Evolutionary conservation across 441 rosid species (phyloP).

Genomic region (Erodium trifolium): DNA sequence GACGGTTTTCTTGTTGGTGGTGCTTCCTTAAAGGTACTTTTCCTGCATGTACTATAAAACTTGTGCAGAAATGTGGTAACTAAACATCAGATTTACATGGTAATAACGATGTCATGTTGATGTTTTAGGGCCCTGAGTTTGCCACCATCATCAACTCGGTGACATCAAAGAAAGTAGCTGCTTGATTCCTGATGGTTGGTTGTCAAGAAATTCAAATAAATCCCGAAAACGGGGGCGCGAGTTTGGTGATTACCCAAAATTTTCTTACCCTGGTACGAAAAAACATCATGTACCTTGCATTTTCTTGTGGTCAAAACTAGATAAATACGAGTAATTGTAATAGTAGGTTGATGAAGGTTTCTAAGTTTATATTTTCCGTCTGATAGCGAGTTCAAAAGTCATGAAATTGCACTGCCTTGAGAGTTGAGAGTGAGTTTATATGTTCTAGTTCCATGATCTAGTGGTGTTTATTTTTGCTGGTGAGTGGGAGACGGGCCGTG

Average conservation of each 20-base stretch:
- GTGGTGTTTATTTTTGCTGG: no score
- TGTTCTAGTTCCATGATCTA: no score
- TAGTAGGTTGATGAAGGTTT: not conserved
- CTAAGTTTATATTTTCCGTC: not conserved
- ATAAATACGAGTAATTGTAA: not conserved
- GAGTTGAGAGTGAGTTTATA: no score
- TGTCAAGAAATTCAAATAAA: not conserved
- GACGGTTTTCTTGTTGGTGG: conserved; percentile 30
- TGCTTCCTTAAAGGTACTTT: conserved; percentile 80
- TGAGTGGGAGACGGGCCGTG: no score
- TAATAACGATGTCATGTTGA: not conserved
- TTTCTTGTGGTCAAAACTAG: not conserved
- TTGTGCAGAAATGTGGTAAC: not conserved
- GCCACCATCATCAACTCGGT: conserved; percentile 87
- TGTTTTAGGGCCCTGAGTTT: conserved; percentile 81
- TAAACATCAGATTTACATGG: not conserved
- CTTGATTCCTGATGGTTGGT: conserved; percentile 30
- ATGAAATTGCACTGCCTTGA: no score
- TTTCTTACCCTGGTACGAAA: not conserved
- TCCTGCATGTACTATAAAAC: not conserved
- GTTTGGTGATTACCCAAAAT: not conserved
- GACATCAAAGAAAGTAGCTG: conserved; percentile 77
- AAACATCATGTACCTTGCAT: not conserved
- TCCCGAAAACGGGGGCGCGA: not conserved
- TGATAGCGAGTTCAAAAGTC: not conserved